phyloP scores from a whole-genome alignment of 2,329 filamentous ascomycete genomes.

The Myriangium duriaei region DNA sequence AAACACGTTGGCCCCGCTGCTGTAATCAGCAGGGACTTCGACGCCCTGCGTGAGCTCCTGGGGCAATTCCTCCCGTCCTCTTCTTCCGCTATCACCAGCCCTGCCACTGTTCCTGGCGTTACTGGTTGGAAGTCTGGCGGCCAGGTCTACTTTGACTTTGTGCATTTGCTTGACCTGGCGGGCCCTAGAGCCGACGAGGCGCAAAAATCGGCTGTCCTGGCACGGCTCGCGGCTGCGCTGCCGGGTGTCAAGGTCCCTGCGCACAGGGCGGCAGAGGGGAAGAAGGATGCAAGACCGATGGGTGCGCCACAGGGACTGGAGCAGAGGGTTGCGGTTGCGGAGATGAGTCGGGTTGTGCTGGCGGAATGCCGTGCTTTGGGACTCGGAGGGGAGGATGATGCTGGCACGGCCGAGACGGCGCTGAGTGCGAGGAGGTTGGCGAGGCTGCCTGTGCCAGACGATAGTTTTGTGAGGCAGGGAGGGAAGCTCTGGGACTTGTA shows the following conservation, averaged over 20 bases:
- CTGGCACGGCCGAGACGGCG: background rate
- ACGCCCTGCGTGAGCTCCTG: conserved; percentile 55
- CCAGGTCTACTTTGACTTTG: conserved; percentile 60
- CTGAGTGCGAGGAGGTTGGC: conserved; percentile 6
- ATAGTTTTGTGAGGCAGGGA: conserved; percentile 11
- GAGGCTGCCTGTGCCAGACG: conserved; percentile 11
- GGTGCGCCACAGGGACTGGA: conserved; percentile 10
- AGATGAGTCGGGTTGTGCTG: conserved; percentile 12
- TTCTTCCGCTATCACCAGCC: background rate
- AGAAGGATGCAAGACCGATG: background rate
- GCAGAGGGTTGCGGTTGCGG: conserved; percentile 12
- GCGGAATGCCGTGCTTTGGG: conserved; percentile 10
- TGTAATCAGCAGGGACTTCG: conserved; percentile 72
- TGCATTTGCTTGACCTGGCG: conserved; percentile 35
- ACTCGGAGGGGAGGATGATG: conserved; percentile 5
- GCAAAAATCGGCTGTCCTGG: conserved; percentile 15
- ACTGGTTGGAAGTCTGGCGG: conserved; percentile 68
- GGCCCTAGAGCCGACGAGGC: conserved; percentile 16
- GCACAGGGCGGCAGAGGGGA: conserved; percentile 1
- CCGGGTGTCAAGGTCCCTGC: conserved; percentile 6
- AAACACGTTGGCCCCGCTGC: conserved; percentile 68
- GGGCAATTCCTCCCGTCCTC: conserved; percentile 50
- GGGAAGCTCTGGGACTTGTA: conserved; percentile 9
- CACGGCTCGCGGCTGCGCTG: conserved; percentile 11
- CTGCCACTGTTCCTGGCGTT: conserved; percentile 36